phyloP scores from a whole-genome alignment of 2,329 filamentous ascomycete species.

The Pseudogymnoascus verrucosus region DNA sequence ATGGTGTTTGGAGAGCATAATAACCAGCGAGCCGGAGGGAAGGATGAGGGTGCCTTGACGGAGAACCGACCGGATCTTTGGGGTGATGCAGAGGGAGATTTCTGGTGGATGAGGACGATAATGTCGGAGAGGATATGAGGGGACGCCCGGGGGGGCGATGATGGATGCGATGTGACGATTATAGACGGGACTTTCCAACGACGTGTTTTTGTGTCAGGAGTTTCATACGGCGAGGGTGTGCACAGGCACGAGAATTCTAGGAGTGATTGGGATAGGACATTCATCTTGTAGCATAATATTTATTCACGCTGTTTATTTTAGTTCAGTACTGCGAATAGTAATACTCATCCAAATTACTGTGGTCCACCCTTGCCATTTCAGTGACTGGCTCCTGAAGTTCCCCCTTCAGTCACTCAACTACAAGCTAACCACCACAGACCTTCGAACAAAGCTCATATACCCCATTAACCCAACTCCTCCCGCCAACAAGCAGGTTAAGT shows the following conservation, averaged over 20 bases:
- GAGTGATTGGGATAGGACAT: constrained; percentile 6
- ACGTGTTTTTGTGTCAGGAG: constrained; percentile 8
- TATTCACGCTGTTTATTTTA: not conserved
- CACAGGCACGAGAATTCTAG: not conserved
- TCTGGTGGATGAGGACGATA: constrained; percentile 50
- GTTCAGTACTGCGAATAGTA: constrained; percentile 1
- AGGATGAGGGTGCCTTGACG: constrained; percentile 35
- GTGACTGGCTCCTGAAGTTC: not conserved
- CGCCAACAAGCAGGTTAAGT: constrained; percentile 1
- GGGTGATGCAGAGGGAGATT: constrained; percentile 44
- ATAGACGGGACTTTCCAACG: not conserved
- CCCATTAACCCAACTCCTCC: not conserved
- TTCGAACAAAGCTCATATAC: not conserved
- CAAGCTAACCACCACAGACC: not conserved
- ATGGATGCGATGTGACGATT: constrained; percentile 2
- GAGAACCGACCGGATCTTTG: constrained; percentile 35
- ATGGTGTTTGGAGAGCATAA: constrained; percentile 55
- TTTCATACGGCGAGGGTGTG: constrained; percentile 5
- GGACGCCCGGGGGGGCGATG: constrained; percentile 2
- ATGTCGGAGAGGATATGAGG: constrained; percentile 5
- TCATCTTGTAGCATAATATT: constrained; percentile 7
- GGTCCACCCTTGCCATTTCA: not conserved
- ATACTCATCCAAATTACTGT: not conserved
- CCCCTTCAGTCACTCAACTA: not conserved
- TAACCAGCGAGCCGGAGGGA: constrained; percentile 39